Evolutionary conservation across 2,329 filamentous ascomycete species (phyloP), one percentile per base, ranked within the genome.

Genomic region (Ceratocystis eucalypticola): DNA sequence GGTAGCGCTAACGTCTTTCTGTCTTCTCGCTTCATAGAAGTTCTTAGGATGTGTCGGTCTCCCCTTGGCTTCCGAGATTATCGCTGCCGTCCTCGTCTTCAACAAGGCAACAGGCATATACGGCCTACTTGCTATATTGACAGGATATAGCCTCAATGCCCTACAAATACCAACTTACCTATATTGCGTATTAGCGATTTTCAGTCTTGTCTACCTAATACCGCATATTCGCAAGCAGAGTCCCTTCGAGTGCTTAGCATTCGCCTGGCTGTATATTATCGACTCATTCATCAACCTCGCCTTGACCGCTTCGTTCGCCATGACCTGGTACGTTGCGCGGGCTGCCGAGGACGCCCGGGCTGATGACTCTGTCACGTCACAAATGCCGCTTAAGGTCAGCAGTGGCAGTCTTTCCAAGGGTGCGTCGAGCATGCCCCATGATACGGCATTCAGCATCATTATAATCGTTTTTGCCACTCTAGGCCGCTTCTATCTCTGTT

Each of bases 51-150:
- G 91, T 72, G 88, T 96, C 79, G 89, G 88, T 73, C 85, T 96
- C 65, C 88, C 90, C 72, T 93, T 89, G 44, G 92, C 90, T 70
- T 87, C 89, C 61, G 90, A 94, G 71, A 82, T 96, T 72, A 91
- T 96, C 72, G 86, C 88, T 3, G 81, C 94, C 69, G 86, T 88
- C 10, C 84, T 96, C 70, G 81, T 95, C 66, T 87, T 96, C 78
- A 96, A 96, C 81, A 96, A 96, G 76, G 84, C 92, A 70, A 93
- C 90, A 62, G 92, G 91, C 67, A 80, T 96, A 71, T 96, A 96
- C 76, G 92, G 92, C 70, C 81, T 96, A 55, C 86, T 96, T 71
- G 91, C 92, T 68, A 83, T 96, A 71, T 80, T 96, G 70, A 96
- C 92, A 28, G 93, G 93, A 74, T 91, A 89, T 76, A 80, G 87